phyloP scores from a whole-genome alignment of 2,329 filamentous ascomycete species.

The Neonectria faginata region DNA sequence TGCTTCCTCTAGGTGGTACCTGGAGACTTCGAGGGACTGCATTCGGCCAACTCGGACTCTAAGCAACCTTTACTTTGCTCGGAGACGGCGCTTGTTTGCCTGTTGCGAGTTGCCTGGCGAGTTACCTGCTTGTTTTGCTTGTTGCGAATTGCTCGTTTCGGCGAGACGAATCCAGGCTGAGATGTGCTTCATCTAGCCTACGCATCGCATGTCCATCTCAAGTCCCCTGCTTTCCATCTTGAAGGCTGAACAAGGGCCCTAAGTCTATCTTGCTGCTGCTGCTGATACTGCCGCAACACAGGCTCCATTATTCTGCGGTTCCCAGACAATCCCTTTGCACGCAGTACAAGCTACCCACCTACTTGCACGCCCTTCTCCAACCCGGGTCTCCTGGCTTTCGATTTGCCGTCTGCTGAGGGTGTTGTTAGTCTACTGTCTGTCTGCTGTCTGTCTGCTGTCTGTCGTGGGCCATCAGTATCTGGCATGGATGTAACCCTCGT shows the following conservation, averaged over 20 bases:
- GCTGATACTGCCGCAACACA: conserved; percentile 16
- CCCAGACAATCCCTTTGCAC: conserved; percentile 1
- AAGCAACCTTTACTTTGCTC: neutral
- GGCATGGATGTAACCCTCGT: conserved; percentile 18
- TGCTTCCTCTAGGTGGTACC: neutral
- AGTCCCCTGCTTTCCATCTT: conserved; percentile 9
- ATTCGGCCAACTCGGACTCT: conserved; percentile 8
- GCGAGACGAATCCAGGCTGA: conserved; percentile 3
- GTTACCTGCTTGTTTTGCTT: neutral
- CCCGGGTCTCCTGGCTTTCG: neutral
- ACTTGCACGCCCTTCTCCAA: conserved; percentile 12
- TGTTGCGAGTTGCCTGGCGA: neutral
- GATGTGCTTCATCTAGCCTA: neutral
- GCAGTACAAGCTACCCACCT: conserved; percentile 1
- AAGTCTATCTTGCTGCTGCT: conserved; percentile 19
- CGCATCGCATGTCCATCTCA: neutral
- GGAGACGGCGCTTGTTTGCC: neutral
- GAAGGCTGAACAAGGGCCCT: neutral
- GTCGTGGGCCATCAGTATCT: conserved; percentile 11
- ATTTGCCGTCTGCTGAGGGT: conserved; percentile 3
- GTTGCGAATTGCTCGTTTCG: conserved; percentile 10
- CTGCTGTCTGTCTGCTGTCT: conserved; percentile 16
- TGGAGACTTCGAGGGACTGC: neutral
- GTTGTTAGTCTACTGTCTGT: conserved; percentile 16
- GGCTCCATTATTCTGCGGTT: conserved; percentile 20